Percentiles rank a stretch among this genome's conserved stretches.
These are phyloP conservation scores for Elongisporangium senticosum DNA, from an alignment of 352 stramenopile genomes.

Conservation along the genomic window DNA sequence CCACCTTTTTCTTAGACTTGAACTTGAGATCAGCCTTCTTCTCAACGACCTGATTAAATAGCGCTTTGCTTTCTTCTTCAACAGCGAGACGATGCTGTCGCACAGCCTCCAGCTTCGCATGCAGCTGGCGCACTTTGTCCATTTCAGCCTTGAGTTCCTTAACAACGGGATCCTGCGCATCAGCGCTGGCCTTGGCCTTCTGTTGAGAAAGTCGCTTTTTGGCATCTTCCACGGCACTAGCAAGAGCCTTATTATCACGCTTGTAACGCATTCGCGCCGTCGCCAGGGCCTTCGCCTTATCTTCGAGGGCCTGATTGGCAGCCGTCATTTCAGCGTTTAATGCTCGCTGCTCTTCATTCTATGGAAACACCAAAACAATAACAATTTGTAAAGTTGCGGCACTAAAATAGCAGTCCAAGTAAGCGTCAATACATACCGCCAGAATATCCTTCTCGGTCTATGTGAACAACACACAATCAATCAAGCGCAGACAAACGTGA, in stretches of 20 bases:
- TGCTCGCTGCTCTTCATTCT: conserved; percentile 86
- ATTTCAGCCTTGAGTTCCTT: conserved; percentile 84
- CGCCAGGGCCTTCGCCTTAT: conserved; percentile 83
- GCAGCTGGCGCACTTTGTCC: conserved; percentile 78
- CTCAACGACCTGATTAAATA: conserved; percentile 87
- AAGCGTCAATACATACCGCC: conserved; percentile 33
- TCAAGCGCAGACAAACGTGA: conserved; percentile 12
- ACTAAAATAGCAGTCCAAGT: conserved; percentile 1
- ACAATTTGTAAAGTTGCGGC: not conserved
- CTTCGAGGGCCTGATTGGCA: conserved; percentile 79
- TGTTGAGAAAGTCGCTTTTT: conserved; percentile 82
- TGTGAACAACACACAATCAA: conserved; percentile 4
- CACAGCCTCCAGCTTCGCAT: conserved; percentile 81
- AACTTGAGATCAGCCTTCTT: conserved; percentile 88
- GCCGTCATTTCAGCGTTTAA: conserved; percentile 80
- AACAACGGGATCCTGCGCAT: conserved; percentile 67
- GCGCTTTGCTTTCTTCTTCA: conserved; percentile 85
- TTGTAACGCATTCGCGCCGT: conserved; percentile 88
- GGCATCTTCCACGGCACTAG: conserved; percentile 63
- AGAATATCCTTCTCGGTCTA: conserved; percentile 87
- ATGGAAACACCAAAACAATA: conserved; percentile 6
- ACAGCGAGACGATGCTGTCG: conserved; percentile 80
- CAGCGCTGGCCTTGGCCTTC: conserved; percentile 66
- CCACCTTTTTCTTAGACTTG: conserved; percentile 85
- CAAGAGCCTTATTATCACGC: conserved; percentile 81